These are phyloP conservation scores for Penicillium nordicum DNA, from an alignment of 2,329 filamentous ascomycete genomes.

Conservation along the genomic window DNA sequence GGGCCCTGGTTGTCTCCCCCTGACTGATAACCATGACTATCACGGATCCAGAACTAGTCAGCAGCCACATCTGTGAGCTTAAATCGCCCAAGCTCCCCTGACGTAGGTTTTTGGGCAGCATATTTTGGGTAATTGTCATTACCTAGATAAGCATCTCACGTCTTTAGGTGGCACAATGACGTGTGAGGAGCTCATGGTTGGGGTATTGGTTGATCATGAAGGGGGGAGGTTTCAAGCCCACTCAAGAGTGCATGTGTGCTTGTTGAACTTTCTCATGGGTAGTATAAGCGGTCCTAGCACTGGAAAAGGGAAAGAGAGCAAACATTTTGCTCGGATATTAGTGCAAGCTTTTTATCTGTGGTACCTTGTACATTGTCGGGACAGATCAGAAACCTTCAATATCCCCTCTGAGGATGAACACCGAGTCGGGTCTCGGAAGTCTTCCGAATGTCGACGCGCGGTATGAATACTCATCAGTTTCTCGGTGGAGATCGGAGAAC, in stretches of 20 bases:
- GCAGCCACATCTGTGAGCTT: conserved; percentile 5
- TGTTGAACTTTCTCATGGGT: not conserved
- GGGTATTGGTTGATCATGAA: conserved; percentile 15
- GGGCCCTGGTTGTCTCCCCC: not conserved
- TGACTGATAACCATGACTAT: not conserved
- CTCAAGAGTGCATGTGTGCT: conserved; percentile 1
- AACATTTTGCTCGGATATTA: not conserved
- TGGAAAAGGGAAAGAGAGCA: not conserved
- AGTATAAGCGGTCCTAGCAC: not conserved
- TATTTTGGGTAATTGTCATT: not conserved
- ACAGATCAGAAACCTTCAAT: not conserved
- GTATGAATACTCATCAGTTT: not conserved
- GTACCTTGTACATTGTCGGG: conserved; percentile 3
- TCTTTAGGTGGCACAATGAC: conserved; percentile 20
- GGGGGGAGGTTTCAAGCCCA: not conserved
- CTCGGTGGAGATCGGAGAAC: not conserved
- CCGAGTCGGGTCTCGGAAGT: not conserved
- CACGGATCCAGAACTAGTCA: not conserved
- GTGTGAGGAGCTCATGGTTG: conserved; percentile 9
- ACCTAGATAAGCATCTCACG: not conserved
- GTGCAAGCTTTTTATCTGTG: not conserved
- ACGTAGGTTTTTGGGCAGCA: conserved; percentile 2
- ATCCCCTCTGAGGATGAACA: not conserved
- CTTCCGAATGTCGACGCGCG: too few relatives aligned
- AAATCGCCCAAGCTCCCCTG: not conserved